Evolutionary conservation across 805 yeast species (phyloP).

Genomic region (Teunomyces lycoperdinae): DNA sequence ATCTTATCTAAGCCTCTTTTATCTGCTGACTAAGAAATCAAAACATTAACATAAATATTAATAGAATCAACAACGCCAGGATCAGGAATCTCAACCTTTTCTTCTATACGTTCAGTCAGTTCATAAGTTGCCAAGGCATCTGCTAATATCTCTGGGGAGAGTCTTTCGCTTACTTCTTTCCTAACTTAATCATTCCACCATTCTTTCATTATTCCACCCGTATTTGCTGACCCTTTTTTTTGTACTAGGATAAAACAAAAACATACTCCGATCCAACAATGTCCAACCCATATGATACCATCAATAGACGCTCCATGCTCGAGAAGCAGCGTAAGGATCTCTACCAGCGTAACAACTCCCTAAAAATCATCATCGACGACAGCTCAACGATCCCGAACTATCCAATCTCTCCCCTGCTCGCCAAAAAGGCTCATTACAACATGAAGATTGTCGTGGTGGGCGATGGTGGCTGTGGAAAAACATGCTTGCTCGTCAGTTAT

Average conservation of each 20-base stretch:
- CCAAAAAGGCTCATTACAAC: conserved; percentile 18
- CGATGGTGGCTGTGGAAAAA: conserved; percentile 91
- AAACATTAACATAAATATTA: neutral
- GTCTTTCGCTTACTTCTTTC: no score
- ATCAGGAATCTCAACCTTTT: no score
- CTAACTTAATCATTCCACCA: no score
- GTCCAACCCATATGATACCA: conserved; percentile 27
- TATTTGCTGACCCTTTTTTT: no score
- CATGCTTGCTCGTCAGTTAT: conserved; percentile 68
- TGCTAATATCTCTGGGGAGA: no score
- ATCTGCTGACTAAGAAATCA: conserved; percentile 1
- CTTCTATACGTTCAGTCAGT: no score
- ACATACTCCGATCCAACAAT: neutral
- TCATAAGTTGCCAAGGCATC: no score
- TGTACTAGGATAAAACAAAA: no score
- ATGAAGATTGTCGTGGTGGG: conserved; percentile 79
- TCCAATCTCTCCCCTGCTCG: conserved; percentile 22
- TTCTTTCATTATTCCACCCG: no score
- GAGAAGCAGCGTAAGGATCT: conserved; percentile 23
- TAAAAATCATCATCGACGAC: conserved; percentile 31
- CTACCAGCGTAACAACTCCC: conserved; percentile 19
- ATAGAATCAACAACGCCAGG: conserved; percentile 1
- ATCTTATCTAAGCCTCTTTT: conserved; percentile 1
- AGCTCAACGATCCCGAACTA: conserved; percentile 38
- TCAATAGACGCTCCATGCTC: conserved; percentile 18